Evolutionary conservation across 108 stramenopile genomes (phyloP), one percentile per base, ranked within the genome.

Genomic region (Pelagomonas calceolata): DNA sequence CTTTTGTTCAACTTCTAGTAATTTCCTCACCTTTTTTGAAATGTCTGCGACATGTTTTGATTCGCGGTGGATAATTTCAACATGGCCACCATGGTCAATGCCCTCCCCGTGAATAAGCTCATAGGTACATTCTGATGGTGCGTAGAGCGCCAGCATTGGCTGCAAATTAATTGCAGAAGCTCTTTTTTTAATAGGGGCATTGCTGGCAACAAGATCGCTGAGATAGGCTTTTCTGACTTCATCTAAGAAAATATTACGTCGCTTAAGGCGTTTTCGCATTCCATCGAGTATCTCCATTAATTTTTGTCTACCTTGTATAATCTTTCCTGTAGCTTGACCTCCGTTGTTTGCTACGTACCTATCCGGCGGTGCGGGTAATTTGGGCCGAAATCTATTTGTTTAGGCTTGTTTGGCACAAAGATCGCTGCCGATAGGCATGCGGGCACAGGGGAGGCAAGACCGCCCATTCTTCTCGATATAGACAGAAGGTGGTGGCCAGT

Each of bases 171-270:
- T 45, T n/a, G 36, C 1, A 17, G 68, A 31, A 60, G 51, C 69
- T 30, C 29, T 32, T 46, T 51, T 69, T 15, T 32, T 30, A 36
- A 18, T 34, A 30, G 66, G 32, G 12, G 66, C 1, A 17, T 72
- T 31, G n/a, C 63, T 37, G 30, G 36, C 46, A 17, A 72, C 71
- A 10, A 72, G 64, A 21, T 72, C 71, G 39, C 29, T 39, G 18
- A 72, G 64, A 29, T 72, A 72, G 26, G 71, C 71, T 31, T 65
- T 65, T 14, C 71, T n/a, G 7, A 72, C 39, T 30, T 63, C 71
- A 32, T 66, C 71, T 4, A 72, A 30, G 1, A 72, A 31, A 0
- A 65, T 9, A 26, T 67, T 67, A 30, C 71, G 1, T 17, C 71
- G 63, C 32, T 72, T 65, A 1, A 72, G 64, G 31, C 39, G 4